Evolutionary conservation across 192 early-diverging fungal species (phyloP), one percentile per base, ranked within the genome.

Genomic region (Radiomyces spectabilis): DNA sequence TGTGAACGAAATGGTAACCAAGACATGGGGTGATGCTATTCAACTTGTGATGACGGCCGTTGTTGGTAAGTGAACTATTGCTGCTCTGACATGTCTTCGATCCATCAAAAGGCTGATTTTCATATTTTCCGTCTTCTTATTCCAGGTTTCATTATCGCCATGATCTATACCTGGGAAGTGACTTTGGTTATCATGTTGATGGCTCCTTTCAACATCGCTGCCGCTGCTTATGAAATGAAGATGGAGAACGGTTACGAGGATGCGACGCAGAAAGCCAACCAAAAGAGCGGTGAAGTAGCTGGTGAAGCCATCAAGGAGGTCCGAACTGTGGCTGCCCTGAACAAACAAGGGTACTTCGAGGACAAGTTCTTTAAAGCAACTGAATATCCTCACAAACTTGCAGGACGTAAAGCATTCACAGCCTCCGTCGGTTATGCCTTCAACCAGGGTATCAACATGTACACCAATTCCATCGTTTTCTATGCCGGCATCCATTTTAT

Each of bases 271-370:
- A 76, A 66, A 37, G 82, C 85, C 5, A 88, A 93, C 69, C 84
- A 87, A 51, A 54, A 73, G 22, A 82, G 83, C 5, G 89, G 84
- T 48, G 84, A 92, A 63, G 80, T 89, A 48, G 89, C 91, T 13
- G 72, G 77, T 57, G 91, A 96, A 73, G 85, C 89, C 2, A 85
- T 95, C 18, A 66, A 79, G 16, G 83, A 86, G 42, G 86, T 97
- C 22, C 87, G 89, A 41, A 97, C 94, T 1, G 86, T 97, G 19
- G 78, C 85, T 13, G 75, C 90, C 3, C 69, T 97, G 24, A 87
- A 77, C 8, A 76, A 81, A 34, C 83, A 93, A 63, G 57, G 73
- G 16, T 67, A 68, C 21, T 94, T 97, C 59, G 79, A 82, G 52
- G 53, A 68, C n/a, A 68, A 74, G 42, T 97, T 85, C 56, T 43